Evolutionary conservation across 2,329 filamentous ascomycete genomes (phyloP), one percentile per base, ranked within the genome.

Genomic region (Colletotrichum shisoi): DNA sequence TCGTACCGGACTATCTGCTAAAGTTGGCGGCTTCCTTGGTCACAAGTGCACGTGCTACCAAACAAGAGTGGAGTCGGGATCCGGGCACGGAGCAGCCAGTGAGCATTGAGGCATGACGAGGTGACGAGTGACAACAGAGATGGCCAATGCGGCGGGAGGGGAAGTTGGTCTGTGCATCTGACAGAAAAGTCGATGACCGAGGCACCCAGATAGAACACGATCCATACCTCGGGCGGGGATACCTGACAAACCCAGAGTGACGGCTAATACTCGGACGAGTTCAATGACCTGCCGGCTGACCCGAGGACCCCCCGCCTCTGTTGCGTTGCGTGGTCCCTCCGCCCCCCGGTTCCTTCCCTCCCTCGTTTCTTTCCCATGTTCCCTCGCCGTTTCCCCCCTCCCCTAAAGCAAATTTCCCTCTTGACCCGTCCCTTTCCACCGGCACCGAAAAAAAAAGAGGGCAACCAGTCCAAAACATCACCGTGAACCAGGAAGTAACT

Each of bases 401-500:
- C 64, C 64, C 54, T 57, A 31, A 34, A 69, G 58, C 65, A 63
- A 65, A 65, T 65, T 67, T 63, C 57, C 53, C 58, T 64, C 58
- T 54, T 53, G 59, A 68, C 68, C 49, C 17, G 46, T 49, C 24
- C 62, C 65, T 62, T 69, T 66, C 62, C 59, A 62, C 65, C 62
- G 52, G 57, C 66, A 27, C 53, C 24, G 53, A 34, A 34, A 31
- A 76, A 76, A 76, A 72, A 59, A 67, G 54, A 75, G 73, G 72
- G 68, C 73, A 71, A 75, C 74, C 74, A 74, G 73, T 75, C 76
- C 75, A 77, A 78, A 78, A 77, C 76, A 76, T 78, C 77, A 67
- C 74, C 73, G 74, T 70, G 72, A 72, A 72, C 74, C 71, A 75
- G 72, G 72, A 74, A 80, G 77, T 77, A 80, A 80, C 79, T 78